Evolutionary conservation across 2,329 filamentous ascomycete species (phyloP).

Genomic region (Ophiostoma sp.): DNA sequence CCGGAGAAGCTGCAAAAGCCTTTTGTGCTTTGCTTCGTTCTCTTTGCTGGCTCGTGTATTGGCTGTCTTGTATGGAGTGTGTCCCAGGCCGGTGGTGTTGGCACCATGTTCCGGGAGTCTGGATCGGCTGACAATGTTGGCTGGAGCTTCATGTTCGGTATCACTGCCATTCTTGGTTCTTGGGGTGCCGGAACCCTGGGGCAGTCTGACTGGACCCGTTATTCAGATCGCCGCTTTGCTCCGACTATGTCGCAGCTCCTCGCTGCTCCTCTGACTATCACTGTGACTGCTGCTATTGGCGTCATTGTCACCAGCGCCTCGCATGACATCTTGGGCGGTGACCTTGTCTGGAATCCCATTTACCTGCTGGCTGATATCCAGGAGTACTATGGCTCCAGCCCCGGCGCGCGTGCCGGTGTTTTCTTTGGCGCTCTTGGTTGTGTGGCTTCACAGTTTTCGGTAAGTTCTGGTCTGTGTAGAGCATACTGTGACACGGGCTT

Average conservation of each 20-base stretch:
- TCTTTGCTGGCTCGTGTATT: conserved; percentile 36
- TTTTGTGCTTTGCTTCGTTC: conserved; percentile 32
- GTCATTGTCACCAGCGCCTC: conserved; percentile 34
- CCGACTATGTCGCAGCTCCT: conserved; percentile 36
- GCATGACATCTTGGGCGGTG: conserved; percentile 33
- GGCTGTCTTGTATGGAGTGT: conserved; percentile 28
- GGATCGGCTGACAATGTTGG: conserved; percentile 29
- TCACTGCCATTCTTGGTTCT: conserved; percentile 41
- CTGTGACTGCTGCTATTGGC: conserved; percentile 35
- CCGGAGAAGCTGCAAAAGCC: conserved; percentile 20
- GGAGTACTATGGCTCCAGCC: conserved; percentile 29
- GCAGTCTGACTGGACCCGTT: conserved; percentile 43
- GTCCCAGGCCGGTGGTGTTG: conserved; percentile 32
- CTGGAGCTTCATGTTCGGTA: conserved; percentile 38
- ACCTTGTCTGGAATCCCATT: conserved; percentile 41
- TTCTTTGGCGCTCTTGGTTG: conserved; percentile 43
- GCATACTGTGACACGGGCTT: neutral
- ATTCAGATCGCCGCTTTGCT: conserved; percentile 37
- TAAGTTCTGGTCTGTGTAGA: neutral
- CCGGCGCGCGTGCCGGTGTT: conserved; percentile 38
- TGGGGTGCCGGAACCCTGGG: conserved; percentile 43
- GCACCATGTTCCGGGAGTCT: conserved; percentile 29
- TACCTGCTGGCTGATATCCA: conserved; percentile 34
- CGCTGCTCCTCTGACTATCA: conserved; percentile 28
- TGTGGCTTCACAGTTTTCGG: conserved; percentile 30